Percentiles rank a stretch among this genome's conserved stretches.
These are phyloP conservation scores for Pseudoneurospora amorphoporcata DNA, from an alignment of 495 filamentous ascomycete species.

Conservation along the genomic window DNA sequence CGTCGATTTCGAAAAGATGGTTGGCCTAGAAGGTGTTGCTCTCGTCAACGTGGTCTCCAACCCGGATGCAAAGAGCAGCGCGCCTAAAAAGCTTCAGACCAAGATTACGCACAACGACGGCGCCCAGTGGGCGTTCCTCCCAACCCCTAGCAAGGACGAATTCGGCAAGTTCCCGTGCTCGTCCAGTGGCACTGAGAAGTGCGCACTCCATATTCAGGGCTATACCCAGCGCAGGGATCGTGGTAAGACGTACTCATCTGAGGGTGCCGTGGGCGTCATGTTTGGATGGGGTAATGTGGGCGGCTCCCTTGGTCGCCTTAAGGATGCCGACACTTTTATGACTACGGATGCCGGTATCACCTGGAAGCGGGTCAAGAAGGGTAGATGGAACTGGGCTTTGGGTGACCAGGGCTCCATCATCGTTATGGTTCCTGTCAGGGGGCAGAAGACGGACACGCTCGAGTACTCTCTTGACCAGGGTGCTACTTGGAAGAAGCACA, in stretches of 20 bases:
- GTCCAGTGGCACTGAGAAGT: constrained; percentile 48
- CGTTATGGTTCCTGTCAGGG: constrained; percentile 54
- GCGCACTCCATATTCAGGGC: constrained; percentile 84
- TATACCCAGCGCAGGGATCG: constrained; percentile 81
- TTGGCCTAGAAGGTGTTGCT: constrained; percentile 79
- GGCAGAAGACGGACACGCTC: constrained; percentile 50
- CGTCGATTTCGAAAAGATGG: constrained; percentile 95
- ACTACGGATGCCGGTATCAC: constrained; percentile 77
- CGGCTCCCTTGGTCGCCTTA: constrained; percentile 44
- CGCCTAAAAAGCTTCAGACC: constrained; percentile 70
- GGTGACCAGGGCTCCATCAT: constrained; percentile 90
- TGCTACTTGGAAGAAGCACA: constrained; percentile 58
- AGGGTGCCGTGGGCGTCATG: constrained; percentile 84
- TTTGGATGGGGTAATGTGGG: constrained; percentile 90
- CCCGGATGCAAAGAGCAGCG: constrained; percentile 43
- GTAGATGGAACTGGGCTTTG: constrained; percentile 81
- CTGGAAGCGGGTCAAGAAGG: constrained; percentile 79
- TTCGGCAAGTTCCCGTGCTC: constrained; percentile 66
- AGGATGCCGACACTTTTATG: constrained; percentile 75
- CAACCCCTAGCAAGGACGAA: constrained; percentile 52
- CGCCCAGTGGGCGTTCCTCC: constrained; percentile 65
- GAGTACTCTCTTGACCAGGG: constrained; percentile 76
- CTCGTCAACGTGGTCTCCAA: constrained; percentile 81
- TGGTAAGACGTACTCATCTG: constrained; percentile 74
- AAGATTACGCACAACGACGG: constrained; percentile 96